phyloP scores from a whole-genome alignment of 805 yeast genomes.

The Ogataea chonburiensis region DNA sequence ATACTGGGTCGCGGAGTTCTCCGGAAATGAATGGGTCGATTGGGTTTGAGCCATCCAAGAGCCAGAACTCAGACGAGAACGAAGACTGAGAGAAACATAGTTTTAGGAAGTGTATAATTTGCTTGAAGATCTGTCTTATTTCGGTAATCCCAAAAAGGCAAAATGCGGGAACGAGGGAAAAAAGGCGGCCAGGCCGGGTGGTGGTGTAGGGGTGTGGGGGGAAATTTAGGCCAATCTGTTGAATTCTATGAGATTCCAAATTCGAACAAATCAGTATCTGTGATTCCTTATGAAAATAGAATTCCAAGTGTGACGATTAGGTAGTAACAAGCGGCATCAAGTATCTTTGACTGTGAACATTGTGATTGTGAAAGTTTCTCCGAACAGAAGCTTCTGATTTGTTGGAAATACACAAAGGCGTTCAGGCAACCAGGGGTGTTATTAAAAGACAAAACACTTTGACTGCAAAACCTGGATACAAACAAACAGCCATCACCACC shows the following conservation, averaged over 20 bases:
- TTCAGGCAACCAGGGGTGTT: constrained; percentile 1
- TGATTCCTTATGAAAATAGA: constrained; percentile 10
- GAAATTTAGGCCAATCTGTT: constrained; percentile 1
- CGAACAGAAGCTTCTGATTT: not conserved
- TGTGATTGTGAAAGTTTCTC: constrained; percentile 5
- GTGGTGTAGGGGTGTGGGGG: constrained; percentile 9
- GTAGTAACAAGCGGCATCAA: constrained; percentile 2
- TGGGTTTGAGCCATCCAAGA: constrained; percentile 8
- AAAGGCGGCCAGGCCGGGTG: no score
- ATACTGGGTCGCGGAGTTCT: constrained; percentile 16
- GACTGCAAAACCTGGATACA: no score
- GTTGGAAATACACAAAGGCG: constrained; percentile 7
- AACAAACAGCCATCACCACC: no score
- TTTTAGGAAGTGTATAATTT: constrained; percentile 3
- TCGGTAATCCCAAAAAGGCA: constrained; percentile 6
- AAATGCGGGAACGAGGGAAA: no score
- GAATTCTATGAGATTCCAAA: constrained; percentile 9
- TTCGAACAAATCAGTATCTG: constrained; percentile 6
- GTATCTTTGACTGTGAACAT: constrained; percentile 2
- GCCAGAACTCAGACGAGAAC: constrained; percentile 16
- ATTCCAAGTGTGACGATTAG: constrained; percentile 7
- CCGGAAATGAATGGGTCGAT: constrained; percentile 10
- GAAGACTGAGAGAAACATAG: constrained; percentile 5
- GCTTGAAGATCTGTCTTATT: constrained; percentile 3
- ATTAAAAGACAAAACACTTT: constrained; percentile 1